Conservation (phyloP, 345 rosid species). For the Lumnitzera littorea region DNA sequence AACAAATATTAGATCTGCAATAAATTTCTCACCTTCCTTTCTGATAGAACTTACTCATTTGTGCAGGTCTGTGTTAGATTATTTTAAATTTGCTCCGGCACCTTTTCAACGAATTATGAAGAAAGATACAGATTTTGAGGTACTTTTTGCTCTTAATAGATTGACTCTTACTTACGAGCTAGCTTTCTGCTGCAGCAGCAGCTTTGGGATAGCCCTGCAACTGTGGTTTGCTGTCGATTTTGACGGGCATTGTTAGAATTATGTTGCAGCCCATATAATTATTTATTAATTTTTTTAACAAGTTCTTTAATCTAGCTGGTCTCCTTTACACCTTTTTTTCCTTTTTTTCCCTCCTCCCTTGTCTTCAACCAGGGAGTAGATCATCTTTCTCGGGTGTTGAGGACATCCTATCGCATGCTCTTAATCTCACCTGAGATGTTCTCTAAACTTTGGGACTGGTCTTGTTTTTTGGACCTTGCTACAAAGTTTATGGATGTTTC, state of each 20-base stretch:
- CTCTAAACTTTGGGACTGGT: constrained; percentile 89
- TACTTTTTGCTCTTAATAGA: constrained; percentile 12
- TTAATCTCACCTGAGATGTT: constrained; percentile 45
- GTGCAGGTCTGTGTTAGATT: constrained; percentile 58
- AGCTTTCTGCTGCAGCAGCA: no score
- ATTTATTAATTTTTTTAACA: no score
- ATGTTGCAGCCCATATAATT: no score
- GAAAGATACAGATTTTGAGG: constrained; percentile 20
- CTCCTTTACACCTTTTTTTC: not conserved
- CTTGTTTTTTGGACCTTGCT: constrained; percentile 62
- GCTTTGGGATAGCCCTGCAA: no score
- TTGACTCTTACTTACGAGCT: no score
- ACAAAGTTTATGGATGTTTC: constrained; percentile 17
- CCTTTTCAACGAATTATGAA: constrained; percentile 62
- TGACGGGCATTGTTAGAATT: no score
- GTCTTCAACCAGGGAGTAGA: constrained; percentile 35
- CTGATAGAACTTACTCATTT: constrained; percentile 8
- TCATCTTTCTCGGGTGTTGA: constrained; percentile 31
- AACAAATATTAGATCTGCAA: no score
- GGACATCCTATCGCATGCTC: constrained; percentile 66
- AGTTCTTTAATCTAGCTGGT: not conserved
- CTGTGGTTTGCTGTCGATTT: no score
- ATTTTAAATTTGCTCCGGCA: constrained; percentile 73
- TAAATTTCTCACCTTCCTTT: not conserved
- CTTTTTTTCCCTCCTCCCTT: no score